These are phyloP conservation scores for Xylaria intraflava DNA, from an alignment of 495 filamentous ascomycete species.

Conservation along the genomic window DNA sequence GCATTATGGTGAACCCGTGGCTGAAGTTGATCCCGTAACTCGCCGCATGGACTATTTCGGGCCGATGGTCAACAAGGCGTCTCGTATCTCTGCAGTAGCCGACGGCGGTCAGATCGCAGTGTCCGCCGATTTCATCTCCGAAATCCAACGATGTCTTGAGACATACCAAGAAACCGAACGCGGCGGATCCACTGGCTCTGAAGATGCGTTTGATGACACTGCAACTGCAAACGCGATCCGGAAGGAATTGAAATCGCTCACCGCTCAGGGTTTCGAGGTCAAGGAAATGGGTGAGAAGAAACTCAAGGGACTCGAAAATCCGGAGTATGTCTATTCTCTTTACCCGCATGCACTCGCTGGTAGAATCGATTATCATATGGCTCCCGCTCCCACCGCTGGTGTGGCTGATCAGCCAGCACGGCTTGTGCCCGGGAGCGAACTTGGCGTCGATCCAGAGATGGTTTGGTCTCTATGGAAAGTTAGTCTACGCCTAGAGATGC, in stretches of 20 bases:
- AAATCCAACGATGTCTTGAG: constrained; percentile 87
- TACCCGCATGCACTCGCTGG: constrained; percentile 86
- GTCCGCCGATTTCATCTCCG: constrained; percentile 90
- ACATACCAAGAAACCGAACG: constrained; percentile 73
- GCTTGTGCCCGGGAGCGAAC: constrained; percentile 43
- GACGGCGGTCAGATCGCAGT: constrained; percentile 97
- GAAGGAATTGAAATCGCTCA: constrained; percentile 78
- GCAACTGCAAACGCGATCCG: constrained; percentile 64
- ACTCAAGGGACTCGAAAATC: constrained; percentile 95
- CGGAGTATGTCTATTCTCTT: constrained; percentile 88
- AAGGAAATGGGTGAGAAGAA: constrained; percentile 92
- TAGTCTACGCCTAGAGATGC: constrained; percentile 80
- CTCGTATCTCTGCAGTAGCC: constrained; percentile 87
- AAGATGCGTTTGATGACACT: constrained; percentile 66
- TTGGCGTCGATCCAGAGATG: constrained; percentile 68
- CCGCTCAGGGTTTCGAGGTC: constrained; percentile 90
- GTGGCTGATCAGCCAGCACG: constrained; percentile 38
- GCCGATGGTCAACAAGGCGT: constrained; percentile 96
- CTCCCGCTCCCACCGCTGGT: constrained; percentile 40
- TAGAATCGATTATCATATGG: constrained; percentile 57
- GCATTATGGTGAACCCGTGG: constrained; percentile 91
- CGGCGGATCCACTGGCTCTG: constrained; percentile 58
- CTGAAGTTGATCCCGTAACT: constrained; percentile 90
- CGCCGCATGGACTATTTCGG: constrained; percentile 99
- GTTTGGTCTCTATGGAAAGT: constrained; percentile 90